phyloP scores from a whole-genome alignment of 2,329 filamentous ascomycete genomes.

The Harringtonia lauricola region DNA sequence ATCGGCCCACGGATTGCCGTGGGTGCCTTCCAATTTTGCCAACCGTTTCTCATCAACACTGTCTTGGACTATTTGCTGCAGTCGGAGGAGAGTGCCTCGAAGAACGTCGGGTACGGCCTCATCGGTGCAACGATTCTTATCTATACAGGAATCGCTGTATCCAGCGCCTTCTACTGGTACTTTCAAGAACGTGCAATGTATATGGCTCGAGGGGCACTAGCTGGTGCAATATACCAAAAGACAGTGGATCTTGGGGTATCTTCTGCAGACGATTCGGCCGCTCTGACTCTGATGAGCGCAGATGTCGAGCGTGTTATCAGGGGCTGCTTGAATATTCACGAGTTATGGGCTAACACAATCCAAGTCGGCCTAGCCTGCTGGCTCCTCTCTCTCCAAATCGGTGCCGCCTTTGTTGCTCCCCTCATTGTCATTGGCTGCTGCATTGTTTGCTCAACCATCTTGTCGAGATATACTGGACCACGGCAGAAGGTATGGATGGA shows the following conservation, averaged over 20 bases:
- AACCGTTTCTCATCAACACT: constrained; percentile 21
- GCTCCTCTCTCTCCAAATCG: constrained; percentile 11
- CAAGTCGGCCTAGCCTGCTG: constrained; percentile 11
- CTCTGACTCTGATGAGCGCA: constrained; percentile 21
- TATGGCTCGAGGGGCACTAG: constrained; percentile 19
- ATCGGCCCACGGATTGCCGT: constrained; percentile 16
- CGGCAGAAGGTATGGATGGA: constrained; percentile 15
- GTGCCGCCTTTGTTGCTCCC: constrained; percentile 10
- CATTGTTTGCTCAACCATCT: background rate
- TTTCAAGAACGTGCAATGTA: constrained; percentile 21
- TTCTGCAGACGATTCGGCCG: constrained; percentile 10
- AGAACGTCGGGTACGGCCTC: constrained; percentile 26
- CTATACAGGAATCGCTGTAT: constrained; percentile 28
- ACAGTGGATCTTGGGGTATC: constrained; percentile 14
- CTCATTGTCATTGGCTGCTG: constrained; percentile 6
- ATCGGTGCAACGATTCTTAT: constrained; percentile 28
- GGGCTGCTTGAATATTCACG: constrained; percentile 16
- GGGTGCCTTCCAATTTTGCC: constrained; percentile 20
- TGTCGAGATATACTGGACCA: background rate
- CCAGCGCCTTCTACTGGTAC: constrained; percentile 26
- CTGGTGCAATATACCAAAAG: constrained; percentile 21
- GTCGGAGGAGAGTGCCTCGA: background rate
- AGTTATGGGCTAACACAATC: constrained; percentile 14
- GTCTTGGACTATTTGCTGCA: constrained; percentile 20
- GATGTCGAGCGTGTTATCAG: constrained; percentile 19